Evolutionary conservation across 345 rosid genomes (phyloP).

Genomic region (Pistacia atlantica): DNA sequence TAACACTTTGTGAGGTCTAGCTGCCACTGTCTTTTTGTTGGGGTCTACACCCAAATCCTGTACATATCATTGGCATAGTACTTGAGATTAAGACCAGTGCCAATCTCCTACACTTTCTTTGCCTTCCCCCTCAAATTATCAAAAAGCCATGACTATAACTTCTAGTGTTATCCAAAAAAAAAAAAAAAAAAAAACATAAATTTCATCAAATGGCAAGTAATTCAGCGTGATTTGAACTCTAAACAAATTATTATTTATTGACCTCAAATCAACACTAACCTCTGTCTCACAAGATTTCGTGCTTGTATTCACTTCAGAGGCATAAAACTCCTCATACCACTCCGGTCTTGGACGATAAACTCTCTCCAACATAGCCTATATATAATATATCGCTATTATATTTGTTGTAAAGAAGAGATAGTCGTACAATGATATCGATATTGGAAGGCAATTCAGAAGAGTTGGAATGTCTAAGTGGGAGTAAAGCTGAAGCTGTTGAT

Average conservation of each 20-base stretch:
- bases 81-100: conserved; percentile 80
- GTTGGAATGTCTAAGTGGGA: conserved; percentile 40
- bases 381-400: not conserved
- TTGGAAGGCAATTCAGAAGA: conserved; percentile 33
- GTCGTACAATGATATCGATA: conserved; percentile 41
- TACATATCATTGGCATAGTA: conserved; percentile 53
- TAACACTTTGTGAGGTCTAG: conserved; percentile 30
- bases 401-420: too few relatives aligned
- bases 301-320: conserved; percentile 39
- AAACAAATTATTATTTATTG: conserved; percentile 4
- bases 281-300: conserved; percentile 70
- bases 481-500: conserved; percentile 35
- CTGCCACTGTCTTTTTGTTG: conserved; percentile 55
- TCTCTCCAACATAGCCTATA: conserved; percentile 49
- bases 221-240: conserved; percentile 25
- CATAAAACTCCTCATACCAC: conserved; percentile 81
- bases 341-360: conserved; percentile 71
- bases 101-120: conserved; percentile 72
- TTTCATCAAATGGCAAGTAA: too few relatives aligned
- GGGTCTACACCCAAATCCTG: conserved; percentile 79
- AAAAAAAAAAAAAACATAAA: too few relatives aligned
- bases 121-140: conserved; percentile 57
- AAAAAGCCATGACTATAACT: conserved; percentile 62
- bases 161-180: conserved; percentile 19
- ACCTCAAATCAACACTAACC: conserved; percentile 35